Evolutionary conservation across 2,329 filamentous ascomycete genomes (phyloP).

Genomic region (Colletotrichum sp.): DNA sequence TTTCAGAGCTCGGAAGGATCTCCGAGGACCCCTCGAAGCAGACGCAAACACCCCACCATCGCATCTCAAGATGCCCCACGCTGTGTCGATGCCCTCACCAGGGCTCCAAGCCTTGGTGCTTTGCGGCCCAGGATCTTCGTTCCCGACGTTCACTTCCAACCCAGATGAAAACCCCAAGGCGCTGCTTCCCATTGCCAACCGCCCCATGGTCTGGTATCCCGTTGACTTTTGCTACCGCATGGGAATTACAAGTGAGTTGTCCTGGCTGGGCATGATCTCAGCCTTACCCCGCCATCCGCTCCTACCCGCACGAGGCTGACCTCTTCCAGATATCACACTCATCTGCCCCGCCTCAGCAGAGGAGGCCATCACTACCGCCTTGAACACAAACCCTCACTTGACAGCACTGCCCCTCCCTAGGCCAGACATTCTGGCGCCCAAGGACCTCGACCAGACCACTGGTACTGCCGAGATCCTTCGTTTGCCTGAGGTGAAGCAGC

Average conservation of each 20-base stretch:
- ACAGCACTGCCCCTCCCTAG: constrained; percentile 75
- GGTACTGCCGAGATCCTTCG: constrained; percentile 90
- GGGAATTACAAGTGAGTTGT: constrained; percentile 71
- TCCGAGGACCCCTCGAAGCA: neutral
- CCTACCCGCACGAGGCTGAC: constrained; percentile 26
- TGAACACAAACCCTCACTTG: constrained; percentile 80
- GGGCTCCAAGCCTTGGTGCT: constrained; percentile 85
- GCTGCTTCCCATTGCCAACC: constrained; percentile 80
- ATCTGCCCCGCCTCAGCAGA: constrained; percentile 70
- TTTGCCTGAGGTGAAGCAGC: constrained; percentile 79
- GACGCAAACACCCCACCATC: constrained; percentile 11
- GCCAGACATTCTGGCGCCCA: constrained; percentile 78
- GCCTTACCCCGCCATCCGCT: neutral
- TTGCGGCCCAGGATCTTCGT: constrained; percentile 81
- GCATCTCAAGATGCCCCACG: constrained; percentile 70
- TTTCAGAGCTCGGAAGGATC: neutral
- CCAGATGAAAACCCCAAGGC: constrained; percentile 84
- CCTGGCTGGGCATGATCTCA: neutral
- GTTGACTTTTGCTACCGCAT: constrained; percentile 85
- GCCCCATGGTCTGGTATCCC: constrained; percentile 90
- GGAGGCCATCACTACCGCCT: constrained; percentile 69
- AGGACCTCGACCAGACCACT: constrained; percentile 78
- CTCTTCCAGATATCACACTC: constrained; percentile 62
- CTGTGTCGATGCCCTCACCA: constrained; percentile 72
- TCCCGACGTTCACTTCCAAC: constrained; percentile 82